phyloP scores from a whole-genome alignment of 495 filamentous ascomycete species.

The Penicillium verhagenii region DNA sequence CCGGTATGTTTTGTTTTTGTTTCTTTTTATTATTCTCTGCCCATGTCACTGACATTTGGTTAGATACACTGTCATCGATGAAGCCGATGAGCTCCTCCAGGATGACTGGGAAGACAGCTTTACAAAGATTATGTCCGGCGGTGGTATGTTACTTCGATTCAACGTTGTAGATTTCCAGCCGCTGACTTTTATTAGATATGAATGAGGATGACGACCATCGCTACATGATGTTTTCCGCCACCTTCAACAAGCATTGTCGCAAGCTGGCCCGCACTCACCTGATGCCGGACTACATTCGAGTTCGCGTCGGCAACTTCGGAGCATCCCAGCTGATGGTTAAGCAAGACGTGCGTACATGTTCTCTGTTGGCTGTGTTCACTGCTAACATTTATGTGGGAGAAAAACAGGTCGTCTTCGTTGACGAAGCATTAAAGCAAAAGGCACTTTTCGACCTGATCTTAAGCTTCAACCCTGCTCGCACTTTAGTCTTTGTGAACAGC shows the following conservation, averaged over 20 bases:
- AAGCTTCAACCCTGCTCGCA: constrained; percentile 67
- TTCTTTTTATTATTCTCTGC: background rate
- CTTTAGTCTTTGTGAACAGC: constrained; percentile 86
- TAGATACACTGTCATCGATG: constrained; percentile 85
- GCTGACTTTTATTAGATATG: constrained; percentile 43
- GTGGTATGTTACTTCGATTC: constrained; percentile 53
- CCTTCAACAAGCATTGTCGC: constrained; percentile 77
- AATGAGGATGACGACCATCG: constrained; percentile 80
- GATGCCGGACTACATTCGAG: constrained; percentile 65
- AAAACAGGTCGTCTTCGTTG: constrained; percentile 60
- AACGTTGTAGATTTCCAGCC: background rate
- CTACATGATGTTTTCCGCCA: constrained; percentile 94
- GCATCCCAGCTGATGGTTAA: constrained; percentile 74
- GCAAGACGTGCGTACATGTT: constrained; percentile 51
- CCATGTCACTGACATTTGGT: constrained; percentile 1
- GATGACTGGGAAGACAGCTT: constrained; percentile 72
- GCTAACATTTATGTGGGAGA: too few relatives aligned
- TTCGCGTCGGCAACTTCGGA: constrained; percentile 83
- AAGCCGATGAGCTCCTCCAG: constrained; percentile 89
- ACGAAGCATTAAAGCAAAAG: constrained; percentile 60
- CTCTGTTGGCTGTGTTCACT: background rate
- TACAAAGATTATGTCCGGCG: constrained; percentile 68
- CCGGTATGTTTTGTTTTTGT: constrained; percentile 46
- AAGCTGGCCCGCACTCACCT: constrained; percentile 74
- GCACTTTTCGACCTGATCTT: constrained; percentile 72